Evolutionary conservation across 345 rosid species (phyloP).

Genomic region (Dipteronia sinensis): DNA sequence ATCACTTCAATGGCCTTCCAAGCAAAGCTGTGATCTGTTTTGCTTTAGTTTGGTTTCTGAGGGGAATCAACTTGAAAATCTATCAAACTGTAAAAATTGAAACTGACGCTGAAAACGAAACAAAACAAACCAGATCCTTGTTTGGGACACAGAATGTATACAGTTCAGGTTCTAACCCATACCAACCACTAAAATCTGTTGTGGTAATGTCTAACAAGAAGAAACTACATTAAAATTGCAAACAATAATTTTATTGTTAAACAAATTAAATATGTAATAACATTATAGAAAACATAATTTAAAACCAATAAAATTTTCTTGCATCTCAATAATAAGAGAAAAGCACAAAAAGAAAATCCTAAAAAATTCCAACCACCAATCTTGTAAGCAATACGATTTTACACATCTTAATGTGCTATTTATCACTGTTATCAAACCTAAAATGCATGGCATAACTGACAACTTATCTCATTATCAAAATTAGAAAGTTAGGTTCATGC

Average conservation of each 20-base stretch:
- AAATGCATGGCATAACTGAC: too few species aligned
- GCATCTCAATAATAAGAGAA: background rate
- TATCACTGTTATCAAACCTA: background rate
- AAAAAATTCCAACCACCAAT: background rate
- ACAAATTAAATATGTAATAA: too few species aligned
- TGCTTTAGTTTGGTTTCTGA: background rate
- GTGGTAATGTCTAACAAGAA: background rate
- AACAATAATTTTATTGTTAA: too few species aligned
- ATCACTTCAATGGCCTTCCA: background rate
- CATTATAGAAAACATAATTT: background rate
- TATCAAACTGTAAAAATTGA: background rate
- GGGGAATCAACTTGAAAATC: background rate
- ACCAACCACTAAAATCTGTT: background rate
- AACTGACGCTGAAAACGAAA: background rate
- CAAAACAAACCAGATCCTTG: background rate
- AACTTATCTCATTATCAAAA: background rate
- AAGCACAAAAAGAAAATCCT: background rate
- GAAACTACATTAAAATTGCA: too few species aligned
- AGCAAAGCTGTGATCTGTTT: too few species aligned
- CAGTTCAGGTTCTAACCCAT: background rate
- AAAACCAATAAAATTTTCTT: background rate
- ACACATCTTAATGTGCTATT: background rate
- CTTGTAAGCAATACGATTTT: background rate
- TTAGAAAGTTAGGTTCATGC: background rate
- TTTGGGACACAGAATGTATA: background rate